Base-by-base conservation (phyloP, 202 grass and related monocot genomes). In the Dendrocalamus latiflorus region DNA sequence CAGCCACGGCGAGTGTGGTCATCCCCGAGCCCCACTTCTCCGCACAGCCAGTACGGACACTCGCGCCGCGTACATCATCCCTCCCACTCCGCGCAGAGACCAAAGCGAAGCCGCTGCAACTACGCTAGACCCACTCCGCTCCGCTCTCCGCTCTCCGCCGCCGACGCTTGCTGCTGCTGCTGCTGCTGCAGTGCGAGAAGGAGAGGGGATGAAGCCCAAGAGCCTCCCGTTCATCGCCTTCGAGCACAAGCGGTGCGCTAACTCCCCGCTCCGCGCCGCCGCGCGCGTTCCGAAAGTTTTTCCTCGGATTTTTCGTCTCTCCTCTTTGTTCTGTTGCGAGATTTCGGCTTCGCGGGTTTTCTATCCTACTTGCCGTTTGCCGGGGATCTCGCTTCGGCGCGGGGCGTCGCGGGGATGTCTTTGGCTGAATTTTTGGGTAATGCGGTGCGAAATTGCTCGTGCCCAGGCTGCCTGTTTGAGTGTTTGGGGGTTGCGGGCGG, bases 211-310 rank as follows among this genome's bases (percentile, higher is more conserved):
- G 96, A 99, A 89, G 89, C 89, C 87, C 69, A 99, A 92, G 81
- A 96, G 86, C 87, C 88, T 99, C 80, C 96, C 93, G 45, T 89
- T 96, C 70, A 99, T 99, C 87, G 92, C 96, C 78, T 99, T 96
- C 77, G 96, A 96, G 91, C 93, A 96, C 86, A 96, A 94, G 78
- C 89, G 96, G 96, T 96, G 77, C 71, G 88, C 86, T 73, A 15
- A 7, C 16, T 57, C 54, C n/a, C 54, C 13, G 4, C 50, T 13
- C 53, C 49, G n/a, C 18, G 9, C 22, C 47, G 47, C 22, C 55
- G 63, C 17, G 41, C 15, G 24, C 24, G 44, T 16, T 63, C 45
- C 36, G 18, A 4, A 60, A 9, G 47, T 26, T 51, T 14, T 55
- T 41, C 58, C 48, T 21, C 42, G 64, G 71, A 6, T 16, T 26